A percentile compares a stretch with the other conserved stretches of the same genome.
These are phyloP conservation scores for Trichophyton mentagrophytes DNA, from an alignment of 2,329 filamentous ascomycete species.

Conservation along the genomic window DNA sequence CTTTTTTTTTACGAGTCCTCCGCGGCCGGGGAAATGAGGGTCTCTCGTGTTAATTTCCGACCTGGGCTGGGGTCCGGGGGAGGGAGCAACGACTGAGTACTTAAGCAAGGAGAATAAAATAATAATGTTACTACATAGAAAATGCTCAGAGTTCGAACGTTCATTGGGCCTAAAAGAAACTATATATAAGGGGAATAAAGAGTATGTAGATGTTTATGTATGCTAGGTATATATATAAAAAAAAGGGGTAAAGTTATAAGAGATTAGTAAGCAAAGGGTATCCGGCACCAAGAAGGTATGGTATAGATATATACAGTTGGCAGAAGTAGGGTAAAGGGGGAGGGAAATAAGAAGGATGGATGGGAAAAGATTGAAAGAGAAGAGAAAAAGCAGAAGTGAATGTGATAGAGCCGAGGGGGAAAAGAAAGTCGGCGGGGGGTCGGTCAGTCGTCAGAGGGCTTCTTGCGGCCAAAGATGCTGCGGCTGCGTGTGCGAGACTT, in stretches of 20 bases:
- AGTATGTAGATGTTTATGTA: neutral
- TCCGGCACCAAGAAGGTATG: neutral
- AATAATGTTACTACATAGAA: no score
- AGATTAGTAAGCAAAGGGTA: neutral
- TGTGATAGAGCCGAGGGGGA: neutral
- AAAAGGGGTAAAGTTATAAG: neutral
- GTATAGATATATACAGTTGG: neutral
- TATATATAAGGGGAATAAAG: neutral
- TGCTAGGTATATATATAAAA: no score
- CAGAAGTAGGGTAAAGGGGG: neutral
- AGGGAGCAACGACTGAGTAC: no score
- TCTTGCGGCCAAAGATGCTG: conserved; percentile 53
- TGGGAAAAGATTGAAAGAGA: neutral
- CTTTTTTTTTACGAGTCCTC: neutral
- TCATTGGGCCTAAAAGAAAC: no score
- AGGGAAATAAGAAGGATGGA: conserved; percentile 1
- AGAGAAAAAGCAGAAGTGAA: neutral
- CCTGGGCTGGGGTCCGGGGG: no score
- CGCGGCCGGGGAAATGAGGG: neutral
- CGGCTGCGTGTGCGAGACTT: conserved; percentile 51
- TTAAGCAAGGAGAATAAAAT: no score
- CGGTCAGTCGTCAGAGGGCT: conserved; percentile 22
- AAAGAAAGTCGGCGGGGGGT: neutral
- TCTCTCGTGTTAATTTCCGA: neutral
- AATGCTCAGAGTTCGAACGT: no score